phyloP scores from a whole-genome alignment of 768 basidiomycete species.

The Tylopilus vinaceipallidus region DNA sequence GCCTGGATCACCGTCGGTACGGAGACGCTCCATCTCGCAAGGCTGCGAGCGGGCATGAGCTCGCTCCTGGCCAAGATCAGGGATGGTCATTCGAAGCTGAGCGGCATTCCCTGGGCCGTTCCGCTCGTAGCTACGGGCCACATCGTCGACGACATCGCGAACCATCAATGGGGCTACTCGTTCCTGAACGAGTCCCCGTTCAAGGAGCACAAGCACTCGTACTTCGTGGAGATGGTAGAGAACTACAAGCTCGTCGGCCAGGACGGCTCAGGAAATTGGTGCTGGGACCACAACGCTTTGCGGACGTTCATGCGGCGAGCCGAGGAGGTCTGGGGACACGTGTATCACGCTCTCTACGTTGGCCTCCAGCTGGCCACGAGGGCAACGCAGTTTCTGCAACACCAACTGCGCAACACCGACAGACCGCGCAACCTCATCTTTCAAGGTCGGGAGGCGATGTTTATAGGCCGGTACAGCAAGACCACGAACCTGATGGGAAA shows the following conservation, averaged over 20 bases:
- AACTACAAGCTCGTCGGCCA: neutral
- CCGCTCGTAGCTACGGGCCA: too few species aligned
- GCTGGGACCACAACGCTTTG: neutral
- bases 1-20: neutral
- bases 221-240: neutral
- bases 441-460: neutral
- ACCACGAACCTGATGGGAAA: neutral
- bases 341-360: conserved; percentile 1
- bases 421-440: neutral
- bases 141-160: neutral
- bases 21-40: neutral
- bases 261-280: neutral
- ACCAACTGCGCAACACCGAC: conserved; percentile 4
- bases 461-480: conserved; percentile 8
- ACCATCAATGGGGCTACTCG: neutral
- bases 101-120: too few species aligned
- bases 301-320: neutral
- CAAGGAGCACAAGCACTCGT: neutral
- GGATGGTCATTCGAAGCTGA: too few species aligned
- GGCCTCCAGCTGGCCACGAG: conserved; percentile 1
- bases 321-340: neutral
- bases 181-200: neutral
- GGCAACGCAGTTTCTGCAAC: conserved; percentile 1
- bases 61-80: neutral
- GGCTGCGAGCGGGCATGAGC: neutral